Conservation (phyloP, 805 yeast species). For the Wickerhamiella allomyrinae region DNA sequence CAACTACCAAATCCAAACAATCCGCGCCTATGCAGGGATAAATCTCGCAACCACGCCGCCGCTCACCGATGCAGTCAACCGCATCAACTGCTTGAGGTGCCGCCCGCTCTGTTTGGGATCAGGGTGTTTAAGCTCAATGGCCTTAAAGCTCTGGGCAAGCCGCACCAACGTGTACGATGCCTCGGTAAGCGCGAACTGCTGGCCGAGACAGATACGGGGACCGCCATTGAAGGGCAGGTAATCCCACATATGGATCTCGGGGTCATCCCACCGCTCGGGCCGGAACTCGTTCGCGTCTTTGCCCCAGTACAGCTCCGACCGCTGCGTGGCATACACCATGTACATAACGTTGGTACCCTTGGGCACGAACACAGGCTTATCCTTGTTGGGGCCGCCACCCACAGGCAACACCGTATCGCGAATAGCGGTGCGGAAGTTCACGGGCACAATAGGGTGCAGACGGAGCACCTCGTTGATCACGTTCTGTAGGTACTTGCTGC, state of each 20-base stretch:
- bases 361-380: constrained; percentile 28
- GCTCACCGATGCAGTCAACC: constrained; percentile 15
- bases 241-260: constrained; percentile 29
- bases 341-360: constrained; percentile 33
- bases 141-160: constrained; percentile 25
- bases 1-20: no score
- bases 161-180: constrained; percentile 33
- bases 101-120: constrained; percentile 2
- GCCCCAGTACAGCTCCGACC: constrained; percentile 30
- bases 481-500: constrained; percentile 33
- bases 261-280: constrained; percentile 37
- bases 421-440: constrained; percentile 33
- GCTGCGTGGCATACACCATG: constrained; percentile 31
- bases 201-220: constrained; percentile 41
- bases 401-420: constrained; percentile 35
- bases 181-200: constrained; percentile 42
- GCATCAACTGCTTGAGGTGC: constrained; percentile 11
- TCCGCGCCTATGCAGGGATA: background rate
- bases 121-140: constrained; percentile 13
- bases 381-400: constrained; percentile 35
- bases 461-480: constrained; percentile 37
- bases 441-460: constrained; percentile 39
- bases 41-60: constrained; percentile 16
- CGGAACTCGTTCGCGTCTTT: constrained; percentile 31
- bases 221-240: constrained; percentile 43